Percentiles rank a stretch among this genome's conserved stretches.
These are phyloP conservation scores for Syzygium jambos DNA, from an alignment of 345 rosid genomes.

Conservation along the genomic window DNA sequence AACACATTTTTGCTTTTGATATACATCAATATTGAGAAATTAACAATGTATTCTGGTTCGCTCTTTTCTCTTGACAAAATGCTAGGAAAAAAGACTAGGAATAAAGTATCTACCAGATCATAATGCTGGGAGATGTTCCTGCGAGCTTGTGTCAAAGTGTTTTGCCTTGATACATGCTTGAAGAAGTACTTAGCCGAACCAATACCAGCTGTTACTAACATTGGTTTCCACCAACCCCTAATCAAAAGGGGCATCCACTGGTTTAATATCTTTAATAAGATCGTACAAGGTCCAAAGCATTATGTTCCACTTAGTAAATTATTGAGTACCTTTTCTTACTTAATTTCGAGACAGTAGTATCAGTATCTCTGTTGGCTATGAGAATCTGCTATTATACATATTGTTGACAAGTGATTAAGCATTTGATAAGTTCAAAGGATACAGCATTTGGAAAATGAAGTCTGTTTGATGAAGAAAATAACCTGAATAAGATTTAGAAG, in stretches of 20 bases:
- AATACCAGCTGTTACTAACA: slow-evolving; percentile 60
- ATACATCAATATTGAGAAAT: background rate
- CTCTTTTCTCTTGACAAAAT: background rate
- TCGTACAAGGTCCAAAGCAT: background rate
- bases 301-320: background rate
- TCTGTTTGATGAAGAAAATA: slow-evolving; percentile 1
- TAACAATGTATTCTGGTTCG: background rate
- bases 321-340: slow-evolving; percentile 49
- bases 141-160: slow-evolving; percentile 86
- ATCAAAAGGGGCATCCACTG: background rate
- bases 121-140: slow-evolving; percentile 86
- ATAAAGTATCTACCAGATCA: slow-evolving; percentile 51
- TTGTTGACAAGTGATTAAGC: background rate
- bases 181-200: slow-evolving; percentile 73
- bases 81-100: background rate
- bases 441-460: background rate
- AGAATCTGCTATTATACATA: slow-evolving; percentile 38
- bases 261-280: background rate
- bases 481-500: slow-evolving; percentile 74
- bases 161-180: slow-evolving; percentile 65
- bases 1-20: background rate
- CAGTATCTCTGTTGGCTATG: slow-evolving; percentile 57
- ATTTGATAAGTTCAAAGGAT: background rate
- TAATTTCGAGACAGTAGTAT: slow-evolving; percentile 27
- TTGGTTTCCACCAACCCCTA: slow-evolving; percentile 99